Conservation (phyloP, 2,329 filamentous ascomycete genomes). For the Colletotrichum camelliae region DNA sequence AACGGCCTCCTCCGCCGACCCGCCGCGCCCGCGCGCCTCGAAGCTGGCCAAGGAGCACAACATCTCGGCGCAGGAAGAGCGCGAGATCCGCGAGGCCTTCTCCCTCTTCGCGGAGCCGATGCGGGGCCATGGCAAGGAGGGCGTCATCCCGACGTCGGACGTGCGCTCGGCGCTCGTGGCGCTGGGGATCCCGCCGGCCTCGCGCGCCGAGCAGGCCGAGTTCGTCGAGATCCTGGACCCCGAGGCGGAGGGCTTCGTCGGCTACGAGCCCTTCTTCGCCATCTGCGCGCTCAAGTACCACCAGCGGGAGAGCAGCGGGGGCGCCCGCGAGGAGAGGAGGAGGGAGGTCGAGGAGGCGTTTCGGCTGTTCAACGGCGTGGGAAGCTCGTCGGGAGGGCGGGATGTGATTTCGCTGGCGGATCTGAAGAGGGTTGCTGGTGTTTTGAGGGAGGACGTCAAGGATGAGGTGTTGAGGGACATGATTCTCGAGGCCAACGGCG, state of each 20-base stretch:
- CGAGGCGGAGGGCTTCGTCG: slow-evolving; percentile 76
- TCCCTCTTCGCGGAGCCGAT: slow-evolving; percentile 77
- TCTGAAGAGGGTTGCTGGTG: slow-evolving; percentile 77
- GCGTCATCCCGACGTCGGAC: slow-evolving; percentile 71
- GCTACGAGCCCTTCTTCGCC: slow-evolving; percentile 83
- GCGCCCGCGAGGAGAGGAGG: slow-evolving; percentile 41
- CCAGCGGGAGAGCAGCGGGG: slow-evolving; percentile 48
- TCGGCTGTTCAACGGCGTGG: slow-evolving; percentile 72
- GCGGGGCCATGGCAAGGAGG: slow-evolving; percentile 65
- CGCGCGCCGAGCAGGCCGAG: slow-evolving; percentile 71
- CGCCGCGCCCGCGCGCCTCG: slow-evolving; percentile 65
- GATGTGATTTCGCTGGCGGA: slow-evolving; percentile 79
- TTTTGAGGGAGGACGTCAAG: slow-evolving; percentile 82
- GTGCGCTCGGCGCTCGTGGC: slow-evolving; percentile 78
- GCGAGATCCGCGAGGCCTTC: slow-evolving; percentile 91
- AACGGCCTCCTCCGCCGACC: slow-evolving; percentile 32
- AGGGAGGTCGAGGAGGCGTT: slow-evolving; percentile 84
- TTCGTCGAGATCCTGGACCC: slow-evolving; percentile 86
- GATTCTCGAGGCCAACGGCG: slow-evolving; percentile 92
- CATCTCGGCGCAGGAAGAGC: slow-evolving; percentile 82
- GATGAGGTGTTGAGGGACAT: slow-evolving; percentile 90
- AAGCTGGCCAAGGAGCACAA: slow-evolving; percentile 94
- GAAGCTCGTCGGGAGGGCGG: slow-evolving; percentile 14
- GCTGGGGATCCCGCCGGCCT: slow-evolving; percentile 74
- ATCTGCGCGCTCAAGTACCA: slow-evolving; percentile 89